Evolutionary conservation across 2,329 filamentous ascomycete genomes (phyloP).

Genomic region (Aspergillus novoparasiticus): DNA sequence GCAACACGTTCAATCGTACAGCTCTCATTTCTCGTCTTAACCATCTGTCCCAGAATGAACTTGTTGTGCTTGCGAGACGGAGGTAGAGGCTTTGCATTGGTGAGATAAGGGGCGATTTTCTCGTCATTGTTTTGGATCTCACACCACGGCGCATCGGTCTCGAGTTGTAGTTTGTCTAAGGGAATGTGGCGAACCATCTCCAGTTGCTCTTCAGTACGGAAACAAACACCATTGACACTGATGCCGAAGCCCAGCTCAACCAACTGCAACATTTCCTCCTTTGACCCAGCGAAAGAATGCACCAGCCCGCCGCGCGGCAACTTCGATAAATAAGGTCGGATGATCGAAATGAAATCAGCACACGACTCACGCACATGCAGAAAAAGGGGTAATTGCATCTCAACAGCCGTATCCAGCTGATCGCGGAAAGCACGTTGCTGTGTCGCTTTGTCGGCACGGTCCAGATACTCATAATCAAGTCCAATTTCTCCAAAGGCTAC

Average conservation of each 20-base stretch:
- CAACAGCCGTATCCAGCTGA: slow-evolving; percentile 46
- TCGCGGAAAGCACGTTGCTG: slow-evolving; percentile 46
- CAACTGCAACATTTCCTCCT: slow-evolving; percentile 44
- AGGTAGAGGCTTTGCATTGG: slow-evolving; percentile 41
- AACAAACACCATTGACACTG: slow-evolving; percentile 56
- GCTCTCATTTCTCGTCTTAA: slow-evolving; percentile 54
- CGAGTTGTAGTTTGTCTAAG: slow-evolving; percentile 47
- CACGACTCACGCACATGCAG: slow-evolving; percentile 45
- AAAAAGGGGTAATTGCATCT: slow-evolving; percentile 36
- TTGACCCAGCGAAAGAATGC: slow-evolving; percentile 84
- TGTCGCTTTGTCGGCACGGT: slow-evolving; percentile 45
- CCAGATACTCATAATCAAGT: slow-evolving; percentile 53
- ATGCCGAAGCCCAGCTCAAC: slow-evolving; percentile 45
- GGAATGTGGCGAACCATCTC: slow-evolving; percentile 49
- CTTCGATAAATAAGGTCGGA: slow-evolving; percentile 42
- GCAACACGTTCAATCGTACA: slow-evolving; percentile 53
- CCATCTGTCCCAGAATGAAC: slow-evolving; percentile 49
- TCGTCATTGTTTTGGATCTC: slow-evolving; percentile 44
- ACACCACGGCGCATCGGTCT: slow-evolving; percentile 55
- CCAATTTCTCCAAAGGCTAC: slow-evolving; percentile 55
- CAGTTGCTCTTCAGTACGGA: slow-evolving; percentile 41
- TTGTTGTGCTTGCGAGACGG: slow-evolving; percentile 54
- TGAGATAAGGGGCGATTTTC: slow-evolving; percentile 45
- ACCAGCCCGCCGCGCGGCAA: slow-evolving; percentile 66
- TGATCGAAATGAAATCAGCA: slow-evolving; percentile 46